These are phyloP conservation scores for Xylaria nigripes DNA, from an alignment of 495 filamentous ascomycete species.

Conservation along the genomic window DNA sequence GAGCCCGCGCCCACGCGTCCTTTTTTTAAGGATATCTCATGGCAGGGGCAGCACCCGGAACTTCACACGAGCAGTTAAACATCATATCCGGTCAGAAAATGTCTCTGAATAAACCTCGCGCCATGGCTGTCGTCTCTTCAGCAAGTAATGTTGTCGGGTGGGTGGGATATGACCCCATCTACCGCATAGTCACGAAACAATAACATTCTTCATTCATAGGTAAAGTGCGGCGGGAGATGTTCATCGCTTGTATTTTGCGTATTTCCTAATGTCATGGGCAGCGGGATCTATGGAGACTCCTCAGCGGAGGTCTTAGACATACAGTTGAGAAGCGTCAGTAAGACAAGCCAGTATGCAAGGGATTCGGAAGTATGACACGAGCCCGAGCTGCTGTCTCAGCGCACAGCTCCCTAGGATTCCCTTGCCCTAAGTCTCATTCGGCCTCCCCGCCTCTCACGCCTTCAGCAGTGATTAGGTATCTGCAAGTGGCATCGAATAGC, in stretches of 20 bases:
- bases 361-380: background rate
- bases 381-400: conserved; percentile 3
- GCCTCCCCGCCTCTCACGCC: background rate
- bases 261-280: background rate
- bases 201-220: background rate
- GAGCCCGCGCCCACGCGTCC: no score
- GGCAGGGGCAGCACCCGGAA: no score
- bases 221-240: background rate
- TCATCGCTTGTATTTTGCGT: background rate
- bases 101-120: no score
- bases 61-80: no score
- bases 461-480: background rate
- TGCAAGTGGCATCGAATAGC: background rate
- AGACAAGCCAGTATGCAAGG: background rate
- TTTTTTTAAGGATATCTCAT: no score
- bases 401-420: background rate
- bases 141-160: no score
- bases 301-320: conserved; percentile 1
- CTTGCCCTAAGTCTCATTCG: background rate
- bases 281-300: background rate
- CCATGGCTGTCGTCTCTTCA: no score
- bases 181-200: no score
- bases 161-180: no score
- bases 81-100: no score
- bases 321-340: background rate